Evolutionary conservation across 495 filamentous ascomycete genomes (phyloP), one percentile per base, ranked within the genome.

Genomic region (Cercophora newfieldiana): DNA sequence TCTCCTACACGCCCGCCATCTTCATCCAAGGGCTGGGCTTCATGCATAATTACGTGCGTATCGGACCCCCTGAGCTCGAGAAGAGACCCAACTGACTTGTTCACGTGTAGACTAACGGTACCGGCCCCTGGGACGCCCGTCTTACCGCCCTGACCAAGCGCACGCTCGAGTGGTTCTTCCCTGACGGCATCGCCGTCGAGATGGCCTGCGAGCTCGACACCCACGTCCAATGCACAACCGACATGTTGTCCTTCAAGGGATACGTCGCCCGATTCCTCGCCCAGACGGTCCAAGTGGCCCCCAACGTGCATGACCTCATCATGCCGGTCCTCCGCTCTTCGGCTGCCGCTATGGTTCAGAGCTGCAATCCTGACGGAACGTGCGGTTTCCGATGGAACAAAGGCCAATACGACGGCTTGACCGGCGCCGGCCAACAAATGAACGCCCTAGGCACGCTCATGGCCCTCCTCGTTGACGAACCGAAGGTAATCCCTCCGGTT

Each of bases 231-330:
- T 91, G 89, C 78, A 85, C 86, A 74, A 83, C 84, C 21, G 90
- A 93, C 68, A 87, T 90, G 77, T 81, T 80, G 18, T 90, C 89
- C 49, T 94, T 89, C 86, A 94, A 94, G 74, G 87, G 88, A 48
- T 91, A 91, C 74, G 78, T 93, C 6, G 79, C 90, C 19, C 88
- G 91, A 28, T 91, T 87, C 84, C 85, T 96, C 76, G 87, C 84
- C 31, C 78, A 84, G 28, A 82, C 89, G 7, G 86, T 86, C 19
- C 84, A 89, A 68, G 74, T 91, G 61, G 90, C 89, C 0, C 90
- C 91, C 0, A 89, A 86, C 74, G 87, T 86, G 10, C 76, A 78
- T 50, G 78, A 77, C 30, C 71, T 69, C 30, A 83, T 96, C 66
- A 87, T 90, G 77, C 84, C 86, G 1, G 79, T 81, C 12, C 81